Evolutionary conservation across 2,329 filamentous ascomycete species (phyloP).

Genomic region (Fusarium continuum): DNA sequence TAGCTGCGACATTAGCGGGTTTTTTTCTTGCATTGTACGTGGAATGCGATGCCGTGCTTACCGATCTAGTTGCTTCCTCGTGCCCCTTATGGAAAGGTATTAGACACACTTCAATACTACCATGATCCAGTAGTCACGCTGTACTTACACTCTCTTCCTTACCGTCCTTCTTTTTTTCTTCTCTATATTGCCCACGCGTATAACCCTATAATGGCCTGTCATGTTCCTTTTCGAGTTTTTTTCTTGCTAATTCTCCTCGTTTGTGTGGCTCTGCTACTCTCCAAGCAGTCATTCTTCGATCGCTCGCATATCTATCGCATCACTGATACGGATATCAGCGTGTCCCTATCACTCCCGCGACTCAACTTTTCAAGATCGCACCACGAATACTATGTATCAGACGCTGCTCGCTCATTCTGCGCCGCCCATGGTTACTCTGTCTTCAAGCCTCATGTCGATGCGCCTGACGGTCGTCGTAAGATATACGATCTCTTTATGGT

Average conservation of each 20-base stretch:
- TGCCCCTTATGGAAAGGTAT: background rate
- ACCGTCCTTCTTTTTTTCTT: background rate
- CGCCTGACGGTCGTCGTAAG: slow-evolving; percentile 43
- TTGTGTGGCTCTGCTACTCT: slow-evolving; percentile 26
- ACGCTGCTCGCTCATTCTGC: slow-evolving; percentile 45
- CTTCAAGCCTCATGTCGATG: slow-evolving; percentile 38
- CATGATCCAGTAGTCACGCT: background rate
- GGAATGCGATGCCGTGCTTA: slow-evolving; percentile 1
- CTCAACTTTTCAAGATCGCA: slow-evolving; percentile 41
- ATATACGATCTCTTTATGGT: slow-evolving; percentile 67
- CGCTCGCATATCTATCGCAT: slow-evolving; percentile 25
- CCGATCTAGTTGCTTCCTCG: background rate
- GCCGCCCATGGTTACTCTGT: slow-evolving; percentile 47
- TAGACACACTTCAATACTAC: background rate
- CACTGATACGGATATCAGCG: slow-evolving; percentile 36
- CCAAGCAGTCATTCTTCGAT: slow-evolving; percentile 32
- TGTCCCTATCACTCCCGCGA: slow-evolving; percentile 33
- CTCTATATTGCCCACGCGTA: background rate
- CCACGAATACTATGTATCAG: slow-evolving; percentile 45
- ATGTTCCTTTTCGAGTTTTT: slow-evolving; percentile 9
- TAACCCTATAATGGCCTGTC: slow-evolving; percentile 12
- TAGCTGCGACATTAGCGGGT: background rate
- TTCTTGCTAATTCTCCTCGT: slow-evolving; percentile 15
- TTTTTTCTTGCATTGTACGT: background rate
- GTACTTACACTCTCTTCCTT: background rate